Percentiles rank a stretch among this genome's conserved stretches.
Evolutionary conservation across 805 yeast species (phyloP).

Genomic region (Suhomyces faveliae): DNA sequence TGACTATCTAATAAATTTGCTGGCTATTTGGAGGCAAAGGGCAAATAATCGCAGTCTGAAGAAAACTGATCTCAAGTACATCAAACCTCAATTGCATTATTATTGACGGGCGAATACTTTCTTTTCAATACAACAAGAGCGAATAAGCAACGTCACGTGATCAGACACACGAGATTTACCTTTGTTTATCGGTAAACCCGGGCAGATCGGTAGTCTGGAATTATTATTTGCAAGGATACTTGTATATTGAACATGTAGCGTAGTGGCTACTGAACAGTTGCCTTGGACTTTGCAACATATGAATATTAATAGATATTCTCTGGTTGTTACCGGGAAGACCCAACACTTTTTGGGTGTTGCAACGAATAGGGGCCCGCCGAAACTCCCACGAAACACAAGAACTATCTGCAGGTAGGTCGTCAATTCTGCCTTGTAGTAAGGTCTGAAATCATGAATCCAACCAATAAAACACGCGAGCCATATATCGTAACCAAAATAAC

Average conservation of each 20-base stretch:
- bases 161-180: not conserved
- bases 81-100: not conserved
- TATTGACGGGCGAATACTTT: not conserved
- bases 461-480: not conserved
- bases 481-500: constrained; percentile 1
- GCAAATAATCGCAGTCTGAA: not conserved
- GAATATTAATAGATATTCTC: not conserved
- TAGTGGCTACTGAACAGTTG: not conserved
- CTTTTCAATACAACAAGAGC: not conserved
- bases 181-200: not conserved
- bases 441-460: not conserved
- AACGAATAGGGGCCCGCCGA: not conserved
- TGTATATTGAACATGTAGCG: too few species aligned
- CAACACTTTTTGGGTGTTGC: not conserved
- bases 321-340: not conserved
- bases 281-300: not conserved
- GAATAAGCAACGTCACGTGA: not conserved
- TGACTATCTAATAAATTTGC: not conserved
- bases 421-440: not conserved
- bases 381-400: not conserved
- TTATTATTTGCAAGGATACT: not conserved
- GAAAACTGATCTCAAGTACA: not conserved
- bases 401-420: not conserved
- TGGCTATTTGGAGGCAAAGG: not conserved
- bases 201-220: not conserved